phyloP scores from a whole-genome alignment of 176 grass and related monocot species.

The Guadua angustifolia region DNA sequence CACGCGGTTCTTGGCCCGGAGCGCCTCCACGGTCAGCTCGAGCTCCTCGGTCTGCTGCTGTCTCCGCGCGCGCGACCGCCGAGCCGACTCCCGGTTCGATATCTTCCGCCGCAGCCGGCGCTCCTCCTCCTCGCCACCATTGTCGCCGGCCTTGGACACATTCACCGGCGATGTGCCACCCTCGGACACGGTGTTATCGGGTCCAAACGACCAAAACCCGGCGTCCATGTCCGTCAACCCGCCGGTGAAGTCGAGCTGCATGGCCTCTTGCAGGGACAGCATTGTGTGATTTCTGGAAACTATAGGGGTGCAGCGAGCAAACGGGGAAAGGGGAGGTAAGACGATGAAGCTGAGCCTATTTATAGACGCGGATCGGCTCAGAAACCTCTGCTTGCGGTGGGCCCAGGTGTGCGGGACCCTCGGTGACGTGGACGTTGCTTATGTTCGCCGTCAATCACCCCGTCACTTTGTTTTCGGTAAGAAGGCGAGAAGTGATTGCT shows the following conservation, averaged over 20 bases:
- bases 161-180: background rate
- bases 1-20: constrained; percentile 19
- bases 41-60: constrained; percentile 49
- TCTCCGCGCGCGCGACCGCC: constrained; percentile 56
- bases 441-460: background rate
- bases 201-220: background rate
- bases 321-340: constrained; percentile 24
- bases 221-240: constrained; percentile 27
- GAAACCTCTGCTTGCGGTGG: background rate
- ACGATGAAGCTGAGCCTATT: constrained; percentile 16
- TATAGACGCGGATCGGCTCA: constrained; percentile 9
- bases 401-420: background rate
- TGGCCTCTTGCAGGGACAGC: constrained; percentile 45
- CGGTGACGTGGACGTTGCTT: background rate
- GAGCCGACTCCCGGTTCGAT: constrained; percentile 74
- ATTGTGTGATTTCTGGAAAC: background rate
- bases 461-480: background rate
- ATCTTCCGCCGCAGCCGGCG: constrained; percentile 49
- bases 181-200: background rate
- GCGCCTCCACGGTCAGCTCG: constrained; percentile 1
- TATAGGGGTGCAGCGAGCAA: background rate
- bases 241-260: constrained; percentile 34
- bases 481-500: background rate
- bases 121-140: background rate
- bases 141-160: too few species aligned